A percentile compares a stretch with the other conserved stretches of the same genome.
phyloP scores from a whole-genome alignment of 1,284 basidiomycete genomes.

The Moesziomyces aphidis region DNA sequence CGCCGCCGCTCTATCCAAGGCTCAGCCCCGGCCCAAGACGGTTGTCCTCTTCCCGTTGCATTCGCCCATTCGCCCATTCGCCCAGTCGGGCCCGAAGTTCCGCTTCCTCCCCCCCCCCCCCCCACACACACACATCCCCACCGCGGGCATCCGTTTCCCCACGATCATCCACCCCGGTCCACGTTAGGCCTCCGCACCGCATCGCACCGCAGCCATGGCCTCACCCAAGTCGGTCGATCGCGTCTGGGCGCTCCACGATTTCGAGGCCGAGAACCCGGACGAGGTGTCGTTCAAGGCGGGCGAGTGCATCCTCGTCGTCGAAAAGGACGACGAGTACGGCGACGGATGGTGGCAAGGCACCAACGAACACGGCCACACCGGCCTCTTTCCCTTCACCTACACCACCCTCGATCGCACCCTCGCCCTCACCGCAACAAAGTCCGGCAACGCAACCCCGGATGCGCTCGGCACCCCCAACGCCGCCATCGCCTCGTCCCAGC shows the following conservation, averaged over 20 bases:
- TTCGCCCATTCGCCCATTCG: background rate
- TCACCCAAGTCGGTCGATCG: slow-evolving; percentile 51
- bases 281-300: slow-evolving; percentile 89
- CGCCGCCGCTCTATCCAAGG: too few species aligned
- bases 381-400: slow-evolving; percentile 92
- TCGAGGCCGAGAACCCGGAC: slow-evolving; percentile 90
- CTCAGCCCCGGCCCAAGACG: too few species aligned
- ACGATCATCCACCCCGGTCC: background rate
- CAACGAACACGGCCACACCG: slow-evolving; percentile 82
- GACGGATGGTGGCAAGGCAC: slow-evolving; percentile 99
- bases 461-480: slow-evolving; percentile 35
- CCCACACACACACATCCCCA: background rate
- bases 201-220: slow-evolving; percentile 24
- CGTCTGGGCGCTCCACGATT: slow-evolving; percentile 79
- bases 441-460: slow-evolving; percentile 31
- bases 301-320: slow-evolving; percentile 87
- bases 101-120: background rate
- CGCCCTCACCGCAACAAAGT: slow-evolving; percentile 40
- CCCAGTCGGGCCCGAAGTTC: slow-evolving; percentile 1
- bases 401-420: slow-evolving; percentile 71
- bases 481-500: slow-evolving; percentile 8
- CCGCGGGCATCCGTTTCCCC: background rate
- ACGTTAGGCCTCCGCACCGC: background rate
- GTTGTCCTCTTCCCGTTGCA: background rate
- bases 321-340: slow-evolving; percentile 91